Conservation (phyloP, 2,329 filamentous ascomycete genomes). For the Fusarium pseudocircinatum region DNA sequence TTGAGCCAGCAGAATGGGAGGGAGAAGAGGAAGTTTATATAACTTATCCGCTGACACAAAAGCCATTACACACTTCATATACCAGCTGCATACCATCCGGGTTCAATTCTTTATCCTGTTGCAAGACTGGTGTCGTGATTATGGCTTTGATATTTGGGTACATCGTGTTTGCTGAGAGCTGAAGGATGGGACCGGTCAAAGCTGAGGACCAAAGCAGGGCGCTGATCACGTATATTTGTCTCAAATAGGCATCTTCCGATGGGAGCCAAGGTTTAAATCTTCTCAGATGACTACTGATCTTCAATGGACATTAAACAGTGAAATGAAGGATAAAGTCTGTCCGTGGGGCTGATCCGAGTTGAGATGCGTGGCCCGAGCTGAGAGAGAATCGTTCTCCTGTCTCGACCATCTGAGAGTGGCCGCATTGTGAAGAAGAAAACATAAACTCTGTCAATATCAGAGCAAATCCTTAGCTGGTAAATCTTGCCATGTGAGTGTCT, state of each 20-base stretch:
- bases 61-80: too few relatives aligned
- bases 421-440: not conserved
- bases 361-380: not conserved
- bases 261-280: not conserved
- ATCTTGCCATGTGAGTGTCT: not conserved
- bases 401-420: too few relatives aligned
- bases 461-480: too few relatives aligned
- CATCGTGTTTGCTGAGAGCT: not conserved
- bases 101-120: too few relatives aligned
- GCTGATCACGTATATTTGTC: not conserved
- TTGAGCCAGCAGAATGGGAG: not conserved
- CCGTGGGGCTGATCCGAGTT: not conserved
- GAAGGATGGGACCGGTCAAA: not conserved
- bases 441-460: too few relatives aligned
- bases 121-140: not conserved
- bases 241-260: not conserved
- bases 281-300: not conserved
- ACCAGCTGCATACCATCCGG: too few relatives aligned
- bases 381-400: rapidly evolving
- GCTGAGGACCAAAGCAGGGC: not conserved
- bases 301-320: not conserved
- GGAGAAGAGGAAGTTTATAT: not conserved
- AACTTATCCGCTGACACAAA: not conserved
- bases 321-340: not conserved
- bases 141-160: not conserved